Percentiles rank a stretch among this genome's conserved stretches.
These are phyloP conservation scores for Cyclotella atomus DNA, from an alignment of 108 stramenopile species.

Conservation along the genomic window DNA sequence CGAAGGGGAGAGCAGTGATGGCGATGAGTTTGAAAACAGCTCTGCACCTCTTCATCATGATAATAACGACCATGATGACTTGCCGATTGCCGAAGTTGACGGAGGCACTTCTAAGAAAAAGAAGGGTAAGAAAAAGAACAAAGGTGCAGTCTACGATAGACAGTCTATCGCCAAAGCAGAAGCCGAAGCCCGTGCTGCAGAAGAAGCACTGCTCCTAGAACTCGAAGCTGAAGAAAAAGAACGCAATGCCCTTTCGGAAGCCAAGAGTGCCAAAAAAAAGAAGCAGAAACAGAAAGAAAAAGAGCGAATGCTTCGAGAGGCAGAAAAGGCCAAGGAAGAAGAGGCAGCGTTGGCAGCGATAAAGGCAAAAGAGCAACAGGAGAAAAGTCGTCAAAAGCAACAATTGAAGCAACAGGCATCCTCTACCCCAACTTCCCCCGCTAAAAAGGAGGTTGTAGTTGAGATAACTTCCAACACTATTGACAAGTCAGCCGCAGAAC, in stretches of 20 bases:
- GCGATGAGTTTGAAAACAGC: constrained; percentile 32
- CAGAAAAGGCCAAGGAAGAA: constrained; percentile 71
- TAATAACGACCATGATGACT: constrained; percentile 32
- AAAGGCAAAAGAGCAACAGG: constrained; percentile 53
- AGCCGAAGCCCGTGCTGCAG: constrained; percentile 82
- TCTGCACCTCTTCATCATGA: constrained; percentile 40
- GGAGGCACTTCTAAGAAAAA: constrained; percentile 61
- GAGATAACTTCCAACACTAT: constrained; percentile 19
- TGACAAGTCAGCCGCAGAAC: constrained; percentile 5
- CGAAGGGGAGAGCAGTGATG: constrained; percentile 17
- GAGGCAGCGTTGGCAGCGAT: constrained; percentile 48
- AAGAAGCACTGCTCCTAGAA: constrained; percentile 82
- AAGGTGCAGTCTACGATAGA: constrained; percentile 34
- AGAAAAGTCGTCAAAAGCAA: constrained; percentile 55
- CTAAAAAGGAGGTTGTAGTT: constrained; percentile 34
- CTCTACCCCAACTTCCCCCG: constrained; percentile 3
- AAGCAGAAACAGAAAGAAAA: constrained; percentile 83
- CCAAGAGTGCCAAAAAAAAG: constrained; percentile 84
- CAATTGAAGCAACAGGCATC: constrained; percentile 48
- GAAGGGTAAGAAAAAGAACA: constrained; percentile 80
- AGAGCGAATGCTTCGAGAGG: constrained; percentile 73
- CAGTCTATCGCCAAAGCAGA: constrained; percentile 67
- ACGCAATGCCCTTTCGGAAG: constrained; percentile 71
- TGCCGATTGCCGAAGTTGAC: constrained; percentile 14
- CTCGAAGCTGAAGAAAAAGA: constrained; percentile 83